A percentile compares a stretch with the other conserved stretches of the same genome.
Conservation (phyloP, 176 grass and related monocot genomes). For the Poa pratensis region DNA sequence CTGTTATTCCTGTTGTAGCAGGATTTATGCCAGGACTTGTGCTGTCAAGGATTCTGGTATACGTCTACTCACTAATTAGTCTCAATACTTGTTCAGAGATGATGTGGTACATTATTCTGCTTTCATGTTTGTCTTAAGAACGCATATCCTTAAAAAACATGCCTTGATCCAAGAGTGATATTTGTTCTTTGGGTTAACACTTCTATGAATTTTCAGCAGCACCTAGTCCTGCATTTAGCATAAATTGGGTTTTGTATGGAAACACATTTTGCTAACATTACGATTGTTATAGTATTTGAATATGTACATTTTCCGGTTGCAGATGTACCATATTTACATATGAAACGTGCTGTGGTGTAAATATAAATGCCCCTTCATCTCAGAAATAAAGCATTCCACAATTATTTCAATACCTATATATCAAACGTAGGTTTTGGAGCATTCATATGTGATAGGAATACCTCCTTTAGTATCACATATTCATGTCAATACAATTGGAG, state of each 20-base stretch:
- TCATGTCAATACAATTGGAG: not conserved
- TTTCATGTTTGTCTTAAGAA: conserved; percentile 16
- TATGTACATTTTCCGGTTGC: not conserved
- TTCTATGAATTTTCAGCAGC: not conserved
- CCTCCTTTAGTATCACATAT: conserved; percentile 21
- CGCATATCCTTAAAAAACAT: not conserved
- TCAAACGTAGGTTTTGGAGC: conserved; percentile 30
- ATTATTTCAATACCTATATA: conserved; percentile 11
- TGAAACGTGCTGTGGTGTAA: conserved; percentile 4
- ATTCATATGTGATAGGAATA: conserved; percentile 20
- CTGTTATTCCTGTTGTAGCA: conserved; percentile 70
- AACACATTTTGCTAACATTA: not conserved
- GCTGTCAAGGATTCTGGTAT: conserved; percentile 90
- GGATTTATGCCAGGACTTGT: conserved; percentile 93
- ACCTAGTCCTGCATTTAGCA: not conserved
- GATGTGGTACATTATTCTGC: conserved; percentile 12
- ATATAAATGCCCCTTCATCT: not conserved
- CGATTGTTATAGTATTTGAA: not conserved
- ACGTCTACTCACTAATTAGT: conserved; percentile 38
- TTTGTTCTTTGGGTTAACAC: not conserved
- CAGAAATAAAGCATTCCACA: conserved; percentile 13
- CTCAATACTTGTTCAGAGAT: not conserved
- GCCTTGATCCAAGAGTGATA: not conserved
- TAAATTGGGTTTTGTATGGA: conserved; percentile 1
- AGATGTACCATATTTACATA: not conserved